These are phyloP conservation scores for Trametopsis cervina DNA, from an alignment of 768 basidiomycete genomes.

Conservation along the genomic window DNA sequence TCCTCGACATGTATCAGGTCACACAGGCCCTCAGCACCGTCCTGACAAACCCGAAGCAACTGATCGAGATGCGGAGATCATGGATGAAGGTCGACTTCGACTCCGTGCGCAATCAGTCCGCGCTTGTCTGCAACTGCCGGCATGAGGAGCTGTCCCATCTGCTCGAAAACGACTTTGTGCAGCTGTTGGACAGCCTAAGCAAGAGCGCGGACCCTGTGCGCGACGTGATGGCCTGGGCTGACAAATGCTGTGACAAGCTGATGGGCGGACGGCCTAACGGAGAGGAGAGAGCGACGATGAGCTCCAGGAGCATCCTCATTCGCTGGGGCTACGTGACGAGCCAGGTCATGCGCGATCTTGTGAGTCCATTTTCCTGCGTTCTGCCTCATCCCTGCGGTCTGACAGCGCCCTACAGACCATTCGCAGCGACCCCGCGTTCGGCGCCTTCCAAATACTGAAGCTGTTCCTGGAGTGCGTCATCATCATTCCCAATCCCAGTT, in stretches of 20 bases:
- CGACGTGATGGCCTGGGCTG: constrained; percentile 88
- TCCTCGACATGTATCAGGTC: constrained; percentile 88
- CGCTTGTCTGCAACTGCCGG: constrained; percentile 87
- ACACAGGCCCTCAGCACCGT: constrained; percentile 87
- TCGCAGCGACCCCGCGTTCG: constrained; percentile 87
- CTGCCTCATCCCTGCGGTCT: constrained; percentile 1
- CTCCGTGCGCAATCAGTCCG: constrained; percentile 88
- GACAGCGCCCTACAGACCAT: constrained; percentile 59
- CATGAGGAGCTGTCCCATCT: constrained; percentile 85
- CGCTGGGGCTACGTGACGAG: constrained; percentile 92
- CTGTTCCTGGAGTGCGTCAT: constrained; percentile 77
- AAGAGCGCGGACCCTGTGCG: constrained; percentile 77
- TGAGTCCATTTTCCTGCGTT: constrained; percentile 33
- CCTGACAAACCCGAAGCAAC: constrained; percentile 79
- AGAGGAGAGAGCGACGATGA: constrained; percentile 80
- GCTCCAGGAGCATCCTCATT: constrained; percentile 80
- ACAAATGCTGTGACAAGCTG: constrained; percentile 79
- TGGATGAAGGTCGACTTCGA: constrained; percentile 90
- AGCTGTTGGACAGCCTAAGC: constrained; percentile 61
- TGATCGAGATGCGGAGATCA: constrained; percentile 78
- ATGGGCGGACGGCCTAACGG: constrained; percentile 73
- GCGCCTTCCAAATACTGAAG: constrained; percentile 88
- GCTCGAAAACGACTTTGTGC: constrained; percentile 77
- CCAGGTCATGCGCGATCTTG: constrained; percentile 88
- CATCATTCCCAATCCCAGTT: too few relatives aligned